These are phyloP conservation scores for Nicotiana noctiflora DNA, from an alignment of 257 asterid species.

Conservation along the genomic window DNA sequence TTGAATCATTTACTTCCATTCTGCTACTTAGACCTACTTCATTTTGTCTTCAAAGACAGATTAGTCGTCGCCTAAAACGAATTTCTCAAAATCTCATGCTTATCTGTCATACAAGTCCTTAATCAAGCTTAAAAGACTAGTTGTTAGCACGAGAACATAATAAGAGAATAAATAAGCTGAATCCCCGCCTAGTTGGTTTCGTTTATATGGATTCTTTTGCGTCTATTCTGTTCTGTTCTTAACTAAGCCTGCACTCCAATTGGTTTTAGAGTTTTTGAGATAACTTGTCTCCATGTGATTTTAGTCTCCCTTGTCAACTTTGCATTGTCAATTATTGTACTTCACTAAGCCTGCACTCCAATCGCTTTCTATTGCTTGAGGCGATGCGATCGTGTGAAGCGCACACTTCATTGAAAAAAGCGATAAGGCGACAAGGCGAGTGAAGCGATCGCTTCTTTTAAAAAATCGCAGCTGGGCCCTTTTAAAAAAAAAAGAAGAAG, in stretches of 20 bases:
- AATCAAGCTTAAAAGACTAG: background rate
- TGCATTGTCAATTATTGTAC: background rate
- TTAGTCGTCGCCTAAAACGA: background rate
- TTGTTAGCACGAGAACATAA: background rate
- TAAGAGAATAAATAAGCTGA: background rate
- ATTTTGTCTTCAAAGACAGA: background rate
- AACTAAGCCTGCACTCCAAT: background rate
- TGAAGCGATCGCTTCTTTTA: no score
- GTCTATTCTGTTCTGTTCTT: background rate
- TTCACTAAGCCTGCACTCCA: no score
- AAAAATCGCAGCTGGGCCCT: no score
- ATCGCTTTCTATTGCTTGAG: no score
- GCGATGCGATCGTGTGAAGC: no score
- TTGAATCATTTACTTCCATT: background rate
- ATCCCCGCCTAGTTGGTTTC: background rate
- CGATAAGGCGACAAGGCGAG: no score
- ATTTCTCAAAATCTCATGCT: background rate
- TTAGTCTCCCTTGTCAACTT: background rate
- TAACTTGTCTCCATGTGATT: background rate
- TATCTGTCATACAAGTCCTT: background rate
- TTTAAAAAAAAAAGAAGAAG: no score
- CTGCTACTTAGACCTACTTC: background rate
- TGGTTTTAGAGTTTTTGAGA: background rate
- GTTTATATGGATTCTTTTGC: background rate
- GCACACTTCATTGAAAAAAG: no score